Conservation (phyloP, 352 stramenopile genomes). For the Nothophytophthora sp. region DNA sequence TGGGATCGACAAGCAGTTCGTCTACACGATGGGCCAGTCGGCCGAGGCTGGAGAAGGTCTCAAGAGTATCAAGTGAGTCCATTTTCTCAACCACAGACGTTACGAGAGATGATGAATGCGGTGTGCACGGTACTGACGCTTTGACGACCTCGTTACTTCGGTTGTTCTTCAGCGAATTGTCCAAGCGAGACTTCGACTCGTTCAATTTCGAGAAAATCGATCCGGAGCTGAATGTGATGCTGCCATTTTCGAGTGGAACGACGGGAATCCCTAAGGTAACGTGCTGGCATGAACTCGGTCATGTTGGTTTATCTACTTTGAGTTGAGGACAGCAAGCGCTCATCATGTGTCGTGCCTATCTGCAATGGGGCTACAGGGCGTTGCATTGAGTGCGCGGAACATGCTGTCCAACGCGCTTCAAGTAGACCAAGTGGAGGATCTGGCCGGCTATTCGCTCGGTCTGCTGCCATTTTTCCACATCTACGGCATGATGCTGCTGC, state of each 20-base stretch:
- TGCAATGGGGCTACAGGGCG: conserved; percentile 18
- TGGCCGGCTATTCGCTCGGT: conserved; percentile 47
- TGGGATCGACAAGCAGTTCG: conserved; percentile 28
- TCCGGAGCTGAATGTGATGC: conserved; percentile 46
- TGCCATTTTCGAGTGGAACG: conserved; percentile 95
- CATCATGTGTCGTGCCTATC: too few relatives aligned
- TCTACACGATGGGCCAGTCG: conserved; percentile 53
- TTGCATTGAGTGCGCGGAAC: conserved; percentile 85
- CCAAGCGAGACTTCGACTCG: conserved; percentile 32
- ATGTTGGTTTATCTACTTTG: too few relatives aligned
- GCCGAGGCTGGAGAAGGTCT: conserved; percentile 17
- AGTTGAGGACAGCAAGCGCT: too few relatives aligned
- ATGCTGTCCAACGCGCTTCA: conserved; percentile 91
- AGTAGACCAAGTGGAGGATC: conserved; percentile 64
- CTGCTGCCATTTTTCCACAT: conserved; percentile 97
- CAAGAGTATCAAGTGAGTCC: conserved; percentile 57
- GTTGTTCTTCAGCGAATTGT: conserved; percentile 35
- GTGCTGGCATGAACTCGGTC: neutral
- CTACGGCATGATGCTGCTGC: conserved; percentile 87
- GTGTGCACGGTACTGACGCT: conserved; percentile 29
- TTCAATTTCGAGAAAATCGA: conserved; percentile 51
- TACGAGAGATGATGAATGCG: neutral
- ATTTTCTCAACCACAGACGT: neutral
- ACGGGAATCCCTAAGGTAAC: conserved; percentile 89
- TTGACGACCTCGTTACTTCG: neutral